These are phyloP conservation scores for Aspergillus sclerotialis DNA, from an alignment of 2,329 filamentous ascomycete species.

Conservation along the genomic window DNA sequence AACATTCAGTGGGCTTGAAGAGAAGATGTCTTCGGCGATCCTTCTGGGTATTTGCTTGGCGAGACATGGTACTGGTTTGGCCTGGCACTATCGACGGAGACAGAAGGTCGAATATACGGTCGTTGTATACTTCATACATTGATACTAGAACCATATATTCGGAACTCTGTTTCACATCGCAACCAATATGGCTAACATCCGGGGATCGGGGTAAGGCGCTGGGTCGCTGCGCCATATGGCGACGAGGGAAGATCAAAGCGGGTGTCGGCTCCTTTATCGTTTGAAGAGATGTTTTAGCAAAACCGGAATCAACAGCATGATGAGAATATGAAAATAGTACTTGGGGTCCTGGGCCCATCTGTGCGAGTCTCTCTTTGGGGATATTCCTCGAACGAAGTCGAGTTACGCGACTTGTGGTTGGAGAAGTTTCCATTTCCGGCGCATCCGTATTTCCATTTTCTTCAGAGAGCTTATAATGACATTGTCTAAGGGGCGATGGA, in stretches of 20 bases:
- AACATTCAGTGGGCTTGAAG: slow-evolving; percentile 86
- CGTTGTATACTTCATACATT: slow-evolving; percentile 99
- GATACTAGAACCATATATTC: slow-evolving; percentile 87
- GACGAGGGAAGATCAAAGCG: slow-evolving; percentile 50
- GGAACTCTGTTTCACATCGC: slow-evolving; percentile 60
- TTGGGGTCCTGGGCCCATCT: slow-evolving; percentile 7
- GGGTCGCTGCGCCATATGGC: slow-evolving; percentile 58
- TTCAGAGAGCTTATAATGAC: slow-evolving; percentile 1
- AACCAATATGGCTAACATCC: slow-evolving; percentile 62
- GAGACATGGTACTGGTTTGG: slow-evolving; percentile 30
- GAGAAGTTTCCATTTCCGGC: neutral
- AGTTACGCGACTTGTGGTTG: slow-evolving; percentile 4
- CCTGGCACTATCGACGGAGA: slow-evolving; percentile 46
- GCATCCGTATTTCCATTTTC: neutral
- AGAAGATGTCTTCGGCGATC: slow-evolving; percentile 73
- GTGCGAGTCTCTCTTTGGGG: slow-evolving; percentile 9
- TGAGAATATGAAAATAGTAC: slow-evolving; percentile 21
- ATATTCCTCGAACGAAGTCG: slow-evolving; percentile 2
- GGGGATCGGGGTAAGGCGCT: slow-evolving; percentile 67
- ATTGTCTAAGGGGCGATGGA: slow-evolving; percentile 11
- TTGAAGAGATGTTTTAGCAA: slow-evolving; percentile 32
- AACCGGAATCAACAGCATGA: slow-evolving; percentile 16
- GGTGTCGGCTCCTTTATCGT: slow-evolving; percentile 50
- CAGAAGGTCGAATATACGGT: slow-evolving; percentile 91
- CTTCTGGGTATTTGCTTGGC: slow-evolving; percentile 49